These are phyloP conservation scores for Boletus fagicola DNA, from an alignment of 768 basidiomycete genomes.

Conservation along the genomic window DNA sequence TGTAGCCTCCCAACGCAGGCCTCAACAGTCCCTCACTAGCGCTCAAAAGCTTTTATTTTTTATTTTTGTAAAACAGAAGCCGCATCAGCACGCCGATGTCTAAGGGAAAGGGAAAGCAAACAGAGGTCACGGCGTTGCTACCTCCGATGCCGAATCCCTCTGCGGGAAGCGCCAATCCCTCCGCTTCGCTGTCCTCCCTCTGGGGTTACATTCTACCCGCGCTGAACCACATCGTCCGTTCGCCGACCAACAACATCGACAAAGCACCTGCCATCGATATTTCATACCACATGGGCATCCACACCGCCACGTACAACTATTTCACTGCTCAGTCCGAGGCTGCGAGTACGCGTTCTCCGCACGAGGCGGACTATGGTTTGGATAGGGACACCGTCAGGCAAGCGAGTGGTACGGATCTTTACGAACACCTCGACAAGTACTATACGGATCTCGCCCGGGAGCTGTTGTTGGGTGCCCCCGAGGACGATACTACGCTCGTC, in stretches of 20 bases:
- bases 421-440: conserved; percentile 71
- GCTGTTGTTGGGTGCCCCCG: conserved; percentile 58
- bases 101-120: conserved; percentile 32
- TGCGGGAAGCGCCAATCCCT: conserved; percentile 68
- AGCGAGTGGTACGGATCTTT: conserved; percentile 64
- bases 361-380: conserved; percentile 12
- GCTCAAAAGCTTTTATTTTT: background rate
- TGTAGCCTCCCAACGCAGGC: conserved; percentile 9
- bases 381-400: conserved; percentile 30
- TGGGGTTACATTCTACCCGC: conserved; percentile 78
- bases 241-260: conserved; percentile 54
- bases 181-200: conserved; percentile 66
- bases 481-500: conserved; percentile 64
- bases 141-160: conserved; percentile 51
- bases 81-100: conserved; percentile 20
- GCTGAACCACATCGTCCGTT: conserved; percentile 72
- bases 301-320: conserved; percentile 84
- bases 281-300: conserved; percentile 71
- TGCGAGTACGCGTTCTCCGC: conserved; percentile 26
- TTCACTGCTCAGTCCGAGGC: conserved; percentile 59
- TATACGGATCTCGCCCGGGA: conserved; percentile 61
- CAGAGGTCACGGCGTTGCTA: conserved; percentile 21
- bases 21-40: conserved; percentile 1
- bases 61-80: background rate
- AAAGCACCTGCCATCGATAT: conserved; percentile 73